These are phyloP conservation scores for Dothideomycetes sp. DNA, from an alignment of 2,329 filamentous ascomycete species.

Conservation along the genomic window DNA sequence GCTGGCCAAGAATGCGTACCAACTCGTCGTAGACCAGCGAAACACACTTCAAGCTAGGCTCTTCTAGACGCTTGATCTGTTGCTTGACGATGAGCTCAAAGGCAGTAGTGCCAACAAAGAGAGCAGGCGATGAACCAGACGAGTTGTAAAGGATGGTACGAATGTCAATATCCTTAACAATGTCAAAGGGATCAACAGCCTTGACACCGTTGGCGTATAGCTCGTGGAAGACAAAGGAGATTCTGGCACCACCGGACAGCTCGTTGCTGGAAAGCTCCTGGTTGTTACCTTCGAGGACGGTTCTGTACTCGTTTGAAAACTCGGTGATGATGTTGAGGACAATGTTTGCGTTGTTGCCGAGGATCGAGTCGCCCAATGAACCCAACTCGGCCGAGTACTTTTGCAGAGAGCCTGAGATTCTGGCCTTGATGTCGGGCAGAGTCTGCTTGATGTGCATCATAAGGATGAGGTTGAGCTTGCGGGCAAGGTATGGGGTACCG, in stretches of 20 bases:
- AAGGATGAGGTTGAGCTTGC: slow-evolving; percentile 94
- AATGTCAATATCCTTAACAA: slow-evolving; percentile 96
- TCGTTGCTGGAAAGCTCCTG: slow-evolving; percentile 90
- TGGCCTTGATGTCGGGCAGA: slow-evolving; percentile 93
- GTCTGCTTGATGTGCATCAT: slow-evolving; percentile 99
- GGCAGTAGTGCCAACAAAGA: slow-evolving; percentile 96
- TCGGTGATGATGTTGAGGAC: slow-evolving; percentile 98
- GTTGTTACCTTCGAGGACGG: slow-evolving; percentile 92
- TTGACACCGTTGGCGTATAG: slow-evolving; percentile 96
- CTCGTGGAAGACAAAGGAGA: slow-evolving; percentile 98
- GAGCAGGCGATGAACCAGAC: slow-evolving; percentile 90
- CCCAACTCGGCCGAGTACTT: slow-evolving; percentile 81
- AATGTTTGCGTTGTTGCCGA: slow-evolving; percentile 93
- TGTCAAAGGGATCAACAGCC: slow-evolving; percentile 93
- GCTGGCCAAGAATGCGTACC: slow-evolving; percentile 85
- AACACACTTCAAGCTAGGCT: slow-evolving; percentile 94
- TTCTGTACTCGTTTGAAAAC: slow-evolving; percentile 95
- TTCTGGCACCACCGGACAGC: slow-evolving; percentile 91
- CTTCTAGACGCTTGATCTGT: slow-evolving; percentile 92
- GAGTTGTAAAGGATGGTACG: slow-evolving; percentile 97
- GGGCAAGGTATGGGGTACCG: slow-evolving; percentile 90
- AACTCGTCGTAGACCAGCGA: slow-evolving; percentile 95
- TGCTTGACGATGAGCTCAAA: slow-evolving; percentile 98
- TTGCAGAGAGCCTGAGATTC: slow-evolving; percentile 85
- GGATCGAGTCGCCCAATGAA: slow-evolving; percentile 81